Evolutionary conservation across 208 protist genomes (phyloP), one percentile per base, ranked within the genome.

Genomic region (Leishmania major): DNA sequence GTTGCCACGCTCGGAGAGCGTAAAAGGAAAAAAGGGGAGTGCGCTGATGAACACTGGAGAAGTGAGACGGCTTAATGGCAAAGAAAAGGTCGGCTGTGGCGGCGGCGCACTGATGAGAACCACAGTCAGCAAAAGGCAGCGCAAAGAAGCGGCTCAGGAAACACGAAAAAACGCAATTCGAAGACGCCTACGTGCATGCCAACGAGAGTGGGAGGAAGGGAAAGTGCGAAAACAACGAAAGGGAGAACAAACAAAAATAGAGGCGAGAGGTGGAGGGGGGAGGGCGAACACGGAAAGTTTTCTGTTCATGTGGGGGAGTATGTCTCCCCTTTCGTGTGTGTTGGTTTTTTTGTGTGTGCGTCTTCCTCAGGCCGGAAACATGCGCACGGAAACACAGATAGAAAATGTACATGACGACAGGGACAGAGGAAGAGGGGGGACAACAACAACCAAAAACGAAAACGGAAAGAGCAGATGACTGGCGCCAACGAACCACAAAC

Each of bases 311-410:
- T 6, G 57, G 57, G 0, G 15, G 17, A 55, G 51, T 66, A 11
- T 28, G 60, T 31, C 22, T 35, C 22, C 13, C 8, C 13, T 45
- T 70, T 43, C 0, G 22, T 28, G 28, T 71, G 60, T 53, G 8
- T 79, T 1, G 40, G 47, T 72, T 47, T 72, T n/a, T 53, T n/a
- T 72, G 13, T 82, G 45, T 75, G 11, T 70, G 19, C 49, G 45
- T 40, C 22, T 4, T 6, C 57, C 57, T 11, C 57, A 13, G 25
- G 0, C 6, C 25, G 5, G 25, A 62, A 62, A 62, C 25, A 62
- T 5, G 25, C 57, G 25, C 17, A 31, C 25, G 57, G 7, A 25
- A 22, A 31, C 57, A n/a, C 57, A 31, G 6, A 51, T 13, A 49
- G 1, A 49, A 47, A 47, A 62, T 40, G 37, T 17, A 62, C 40